Evolutionary conservation across 768 basidiomycete species (phyloP).

Genomic region (Leccinum truebloodii): DNA sequence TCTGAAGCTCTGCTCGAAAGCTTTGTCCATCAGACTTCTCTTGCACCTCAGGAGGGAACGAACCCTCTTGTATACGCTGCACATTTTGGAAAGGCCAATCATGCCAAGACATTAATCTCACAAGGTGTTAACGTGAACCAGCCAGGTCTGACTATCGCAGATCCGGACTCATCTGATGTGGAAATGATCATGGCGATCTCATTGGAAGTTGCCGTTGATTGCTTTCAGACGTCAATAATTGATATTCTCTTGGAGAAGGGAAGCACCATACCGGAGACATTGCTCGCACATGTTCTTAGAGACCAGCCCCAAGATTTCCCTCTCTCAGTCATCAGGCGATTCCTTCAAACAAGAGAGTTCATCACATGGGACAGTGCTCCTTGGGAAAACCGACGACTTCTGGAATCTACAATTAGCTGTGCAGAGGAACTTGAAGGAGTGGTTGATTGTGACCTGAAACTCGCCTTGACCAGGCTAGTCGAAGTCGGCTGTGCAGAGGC

Average conservation of each 20-base stretch:
- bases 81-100: neutral
- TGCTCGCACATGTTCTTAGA: conserved; percentile 1
- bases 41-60: neutral
- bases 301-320: neutral
- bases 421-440: neutral
- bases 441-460: neutral
- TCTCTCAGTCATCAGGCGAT: neutral
- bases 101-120: neutral
- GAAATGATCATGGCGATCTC: neutral
- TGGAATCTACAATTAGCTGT: neutral
- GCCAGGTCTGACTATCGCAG: neutral
- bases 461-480: neutral
- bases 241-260: neutral
- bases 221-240: neutral
- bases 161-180: neutral
- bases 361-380: neutral
- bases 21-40: neutral
- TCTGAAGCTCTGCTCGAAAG: neutral
- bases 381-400: neutral
- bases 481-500: conserved; percentile 2
- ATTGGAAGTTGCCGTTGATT: neutral
- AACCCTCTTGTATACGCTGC: conserved; percentile 12
- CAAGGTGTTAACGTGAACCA: neutral
- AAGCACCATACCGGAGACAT: neutral
- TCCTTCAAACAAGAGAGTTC: conserved; percentile 3